Base-by-base conservation (phyloP, 768 basidiomycete species). In the Calocera cornea region DNA sequence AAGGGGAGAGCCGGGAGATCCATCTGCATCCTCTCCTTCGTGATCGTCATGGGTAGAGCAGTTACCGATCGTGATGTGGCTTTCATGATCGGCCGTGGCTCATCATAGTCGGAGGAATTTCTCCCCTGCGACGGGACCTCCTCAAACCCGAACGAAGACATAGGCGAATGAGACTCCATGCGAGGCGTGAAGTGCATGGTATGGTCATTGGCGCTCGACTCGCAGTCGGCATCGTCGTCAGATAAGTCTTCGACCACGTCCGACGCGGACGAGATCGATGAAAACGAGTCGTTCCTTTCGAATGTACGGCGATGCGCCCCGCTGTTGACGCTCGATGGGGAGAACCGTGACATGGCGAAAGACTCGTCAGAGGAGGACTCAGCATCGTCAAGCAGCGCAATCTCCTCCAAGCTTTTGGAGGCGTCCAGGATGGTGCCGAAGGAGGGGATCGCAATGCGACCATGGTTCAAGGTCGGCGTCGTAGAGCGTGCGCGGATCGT, bases 401-500 rank as follows among this genome's bases (percentile, higher is more conserved):
- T 12, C 12, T 41, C 29, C 12, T 44, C 34, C 24, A 47, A 17
- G 19, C 19, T 29, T 27, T 49, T 41, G 10, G 41, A 44, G 22
- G 47, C 36, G 24, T 66, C 41, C 27, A 44, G 22, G 36, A 66
- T 66, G 40, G 65, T 44, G 22, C 47, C 65, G 29, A 41, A 41
- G 65, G 41, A 33, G 17, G 41, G 31, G 7, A 66, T 33, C 31
- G 65, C 40, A 34, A 44, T 34, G 40, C 47, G 65, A 36, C 40
- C 40, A 44, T 66, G 40, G 41, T 41, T 44, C 10, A 41, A 49
- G 41, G 41, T 44, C 12, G 47, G 31, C 44, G 34, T 7, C 7
- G 40, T 44, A 31, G 65, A 38, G 11, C 63, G 63, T 19, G 68
- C 49, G 3, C 68, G 64, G 12, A 68, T 49, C 29, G 68, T 68